These are phyloP conservation scores for Penicillium nordicum DNA, from an alignment of 2,329 filamentous ascomycete genomes.

Conservation along the genomic window DNA sequence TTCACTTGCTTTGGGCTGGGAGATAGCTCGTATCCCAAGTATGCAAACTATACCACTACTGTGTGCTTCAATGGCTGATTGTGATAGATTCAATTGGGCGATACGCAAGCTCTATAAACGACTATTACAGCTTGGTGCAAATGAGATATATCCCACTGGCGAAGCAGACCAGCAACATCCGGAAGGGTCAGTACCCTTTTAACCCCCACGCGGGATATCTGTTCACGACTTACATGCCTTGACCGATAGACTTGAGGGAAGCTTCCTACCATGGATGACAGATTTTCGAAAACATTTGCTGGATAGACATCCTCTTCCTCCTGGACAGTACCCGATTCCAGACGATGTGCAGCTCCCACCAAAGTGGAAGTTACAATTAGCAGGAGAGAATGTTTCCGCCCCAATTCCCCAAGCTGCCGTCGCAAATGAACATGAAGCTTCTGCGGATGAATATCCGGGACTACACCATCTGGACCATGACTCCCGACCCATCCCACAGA, in stretches of 20 bases:
- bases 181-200: slow-evolving; percentile 65
- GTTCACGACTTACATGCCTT: not conserved
- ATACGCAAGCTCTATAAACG: slow-evolving; percentile 83
- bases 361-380: slow-evolving; percentile 58
- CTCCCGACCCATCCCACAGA: slow-evolving; percentile 57
- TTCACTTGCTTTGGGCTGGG: slow-evolving; percentile 90
- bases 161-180: slow-evolving; percentile 93
- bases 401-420: not conserved
- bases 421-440: slow-evolving; percentile 2
- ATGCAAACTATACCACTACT: slow-evolving; percentile 30
- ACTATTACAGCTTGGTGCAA: slow-evolving; percentile 76
- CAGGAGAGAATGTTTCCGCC: not conserved
- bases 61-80: not conserved
- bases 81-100: slow-evolving; percentile 80
- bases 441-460: slow-evolving; percentile 18
- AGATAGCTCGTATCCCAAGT: slow-evolving; percentile 92
- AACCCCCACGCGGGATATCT: not conserved
- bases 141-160: slow-evolving; percentile 69
- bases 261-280: slow-evolving; percentile 73
- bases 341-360: slow-evolving; percentile 71
- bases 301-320: slow-evolving; percentile 64
- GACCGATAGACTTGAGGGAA: slow-evolving; percentile 66
- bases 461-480: slow-evolving; percentile 37
- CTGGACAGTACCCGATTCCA: slow-evolving; percentile 66
- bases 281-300: slow-evolving; percentile 65